These are phyloP conservation scores for Suillus clintonianus DNA, from an alignment of 768 basidiomycete species.

Conservation along the genomic window DNA sequence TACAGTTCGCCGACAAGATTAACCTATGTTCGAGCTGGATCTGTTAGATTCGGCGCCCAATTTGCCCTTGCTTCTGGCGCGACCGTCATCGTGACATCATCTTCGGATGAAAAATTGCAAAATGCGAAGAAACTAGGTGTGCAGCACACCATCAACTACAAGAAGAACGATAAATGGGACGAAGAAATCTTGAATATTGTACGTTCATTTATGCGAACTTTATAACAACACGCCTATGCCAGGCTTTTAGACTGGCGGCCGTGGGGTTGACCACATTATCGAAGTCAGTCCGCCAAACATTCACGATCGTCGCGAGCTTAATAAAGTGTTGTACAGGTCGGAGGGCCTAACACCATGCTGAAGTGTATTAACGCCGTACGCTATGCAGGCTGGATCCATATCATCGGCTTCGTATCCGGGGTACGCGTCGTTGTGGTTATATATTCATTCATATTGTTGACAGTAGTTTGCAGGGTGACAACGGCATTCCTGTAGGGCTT, in stretches of 20 bases:
- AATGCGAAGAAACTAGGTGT: slow-evolving; percentile 53
- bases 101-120: slow-evolving; percentile 63
- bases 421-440: slow-evolving; percentile 22
- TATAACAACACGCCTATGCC: background rate
- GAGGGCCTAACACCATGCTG: slow-evolving; percentile 51
- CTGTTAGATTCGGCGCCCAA: slow-evolving; percentile 54
- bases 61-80: slow-evolving; percentile 65
- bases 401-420: slow-evolving; percentile 54
- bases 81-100: slow-evolving; percentile 66
- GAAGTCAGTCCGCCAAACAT: slow-evolving; percentile 12
- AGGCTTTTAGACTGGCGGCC: slow-evolving; percentile 27
- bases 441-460: background rate
- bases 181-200: slow-evolving; percentile 49
- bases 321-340: slow-evolving; percentile 39
- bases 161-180: slow-evolving; percentile 58
- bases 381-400: slow-evolving; percentile 45
- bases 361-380: slow-evolving; percentile 43
- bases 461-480: slow-evolving; percentile 16
- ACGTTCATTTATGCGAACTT: slow-evolving; percentile 12
- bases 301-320: background rate
- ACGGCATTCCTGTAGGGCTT: slow-evolving; percentile 32
- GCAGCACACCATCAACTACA: slow-evolving; percentile 63
- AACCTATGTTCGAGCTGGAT: slow-evolving; percentile 4
- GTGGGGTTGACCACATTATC: slow-evolving; percentile 38
- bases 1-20: too few species aligned